Percentiles rank a stretch among this genome's conserved stretches.
Conservation (phyloP, 2,329 filamentous ascomycete genomes). For the Talaromyces pinophilus region DNA sequence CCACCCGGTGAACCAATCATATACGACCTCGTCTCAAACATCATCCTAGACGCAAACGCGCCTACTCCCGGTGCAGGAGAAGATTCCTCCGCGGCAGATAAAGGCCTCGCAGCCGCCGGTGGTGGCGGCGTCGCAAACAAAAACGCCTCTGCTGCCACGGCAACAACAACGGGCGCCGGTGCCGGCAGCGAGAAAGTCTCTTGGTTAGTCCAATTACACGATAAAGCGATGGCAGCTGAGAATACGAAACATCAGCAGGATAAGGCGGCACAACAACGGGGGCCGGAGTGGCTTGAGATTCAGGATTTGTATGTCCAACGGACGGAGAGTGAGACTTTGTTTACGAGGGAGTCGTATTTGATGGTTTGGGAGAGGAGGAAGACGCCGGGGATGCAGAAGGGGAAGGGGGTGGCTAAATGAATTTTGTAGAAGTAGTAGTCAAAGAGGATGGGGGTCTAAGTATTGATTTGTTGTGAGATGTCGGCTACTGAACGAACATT, state of each 20-base stretch:
- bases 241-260: constrained; percentile 37
- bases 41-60: constrained; percentile 58
- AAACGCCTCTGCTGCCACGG: constrained; percentile 28
- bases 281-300: constrained; percentile 86
- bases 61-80: constrained; percentile 67
- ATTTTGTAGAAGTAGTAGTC: background rate
- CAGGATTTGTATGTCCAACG: constrained; percentile 93
- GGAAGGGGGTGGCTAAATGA: constrained; percentile 2
- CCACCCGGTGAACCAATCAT: constrained; percentile 78
- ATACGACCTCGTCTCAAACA: constrained; percentile 95
- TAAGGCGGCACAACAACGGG: constrained; percentile 35
- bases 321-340: constrained; percentile 83
- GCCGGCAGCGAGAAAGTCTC: constrained; percentile 89
- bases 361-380: constrained; percentile 93
- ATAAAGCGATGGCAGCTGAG: constrained; percentile 62
- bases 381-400: constrained; percentile 40
- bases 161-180: constrained; percentile 61
- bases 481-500: background rate
- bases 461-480: background rate
- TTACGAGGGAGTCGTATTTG: constrained; percentile 90
- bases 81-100: constrained; percentile 37
- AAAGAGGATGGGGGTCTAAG: background rate
- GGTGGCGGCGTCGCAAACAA: constrained; percentile 35
- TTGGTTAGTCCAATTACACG: constrained; percentile 88
- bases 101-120: constrained; percentile 41